phyloP scores from a whole-genome alignment of 2,329 filamentous ascomycete genomes.

The Ophiognomonia clavigignenti-juglandacearum region DNA sequence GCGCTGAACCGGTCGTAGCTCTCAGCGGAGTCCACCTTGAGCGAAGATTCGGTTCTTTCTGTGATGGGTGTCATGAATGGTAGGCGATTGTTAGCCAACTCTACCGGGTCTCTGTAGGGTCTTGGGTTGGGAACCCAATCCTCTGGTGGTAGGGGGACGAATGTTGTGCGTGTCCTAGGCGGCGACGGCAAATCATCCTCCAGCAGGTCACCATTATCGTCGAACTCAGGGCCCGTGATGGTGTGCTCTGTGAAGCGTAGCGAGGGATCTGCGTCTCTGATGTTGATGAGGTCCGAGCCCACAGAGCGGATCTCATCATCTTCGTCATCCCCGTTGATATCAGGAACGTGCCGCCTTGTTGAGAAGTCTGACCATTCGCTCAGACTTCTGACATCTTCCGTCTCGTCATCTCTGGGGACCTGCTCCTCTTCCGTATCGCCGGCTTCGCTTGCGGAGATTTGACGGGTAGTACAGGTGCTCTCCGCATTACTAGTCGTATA shows the following conservation, averaged over 20 bases:
- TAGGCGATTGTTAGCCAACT: conserved; percentile 82
- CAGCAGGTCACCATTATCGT: conserved; percentile 30
- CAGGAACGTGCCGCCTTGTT: conserved; percentile 63
- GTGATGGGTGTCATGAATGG: conserved; percentile 99
- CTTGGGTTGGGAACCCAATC: conserved; percentile 77
- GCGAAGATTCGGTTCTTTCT: conserved; percentile 85
- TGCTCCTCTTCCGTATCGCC: conserved; percentile 39
- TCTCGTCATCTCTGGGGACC: conserved; percentile 39
- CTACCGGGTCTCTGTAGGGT: conserved; percentile 73
- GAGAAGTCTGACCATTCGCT: conserved; percentile 91
- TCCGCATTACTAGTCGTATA: conserved; percentile 78
- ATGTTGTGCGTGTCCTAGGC: conserved; percentile 58
- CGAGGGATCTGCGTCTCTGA: conserved; percentile 27
- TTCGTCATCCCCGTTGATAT: conserved; percentile 29
- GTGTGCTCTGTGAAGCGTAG: conserved; percentile 16
- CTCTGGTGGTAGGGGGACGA: conserved; percentile 76
- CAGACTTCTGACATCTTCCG: conserved; percentile 55
- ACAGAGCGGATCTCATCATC: conserved; percentile 29
- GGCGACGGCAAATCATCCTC: conserved; percentile 29
- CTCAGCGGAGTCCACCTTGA: conserved; percentile 61
- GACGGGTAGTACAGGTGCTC: conserved; percentile 72
- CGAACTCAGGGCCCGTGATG: conserved; percentile 20
- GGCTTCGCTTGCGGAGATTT: conserved; percentile 46
- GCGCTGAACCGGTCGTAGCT: conserved; percentile 44
- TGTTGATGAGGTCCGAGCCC: conserved; percentile 35